Conservation (phyloP, 2,329 filamentous ascomycete genomes). For the Cladosporium sp. region DNA sequence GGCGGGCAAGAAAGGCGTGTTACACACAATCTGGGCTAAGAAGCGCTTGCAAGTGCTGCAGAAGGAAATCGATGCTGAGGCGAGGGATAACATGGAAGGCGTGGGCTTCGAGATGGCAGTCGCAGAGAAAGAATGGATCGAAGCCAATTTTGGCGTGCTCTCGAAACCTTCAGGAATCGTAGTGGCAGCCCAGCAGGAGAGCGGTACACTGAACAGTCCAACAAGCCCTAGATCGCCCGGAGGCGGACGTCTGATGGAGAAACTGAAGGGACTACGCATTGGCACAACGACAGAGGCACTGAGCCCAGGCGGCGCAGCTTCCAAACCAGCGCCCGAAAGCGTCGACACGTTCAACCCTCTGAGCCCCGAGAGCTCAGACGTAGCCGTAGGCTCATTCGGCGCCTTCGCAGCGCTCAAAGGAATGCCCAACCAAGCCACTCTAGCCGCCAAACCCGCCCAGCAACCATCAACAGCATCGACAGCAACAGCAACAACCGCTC, state of each 20-base stretch:
- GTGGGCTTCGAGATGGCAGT: slow-evolving; percentile 81
- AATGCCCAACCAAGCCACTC: slow-evolving; percentile 36
- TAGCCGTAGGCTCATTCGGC: slow-evolving; percentile 62
- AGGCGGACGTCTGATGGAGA: slow-evolving; percentile 72
- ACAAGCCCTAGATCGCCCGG: slow-evolving; percentile 62
- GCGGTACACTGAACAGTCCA: slow-evolving; percentile 49
- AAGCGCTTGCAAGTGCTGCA: slow-evolving; percentile 74
- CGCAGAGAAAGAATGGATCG: slow-evolving; percentile 82
- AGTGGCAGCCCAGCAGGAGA: slow-evolving; percentile 31
- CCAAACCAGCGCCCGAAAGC: slow-evolving; percentile 35
- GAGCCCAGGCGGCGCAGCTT: slow-evolving; percentile 20
- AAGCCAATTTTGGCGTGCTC: slow-evolving; percentile 71
- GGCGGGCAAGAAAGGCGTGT: slow-evolving; percentile 73
- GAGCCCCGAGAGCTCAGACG: slow-evolving; percentile 63
- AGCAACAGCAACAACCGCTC: slow-evolving; percentile 31
- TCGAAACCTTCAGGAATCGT: slow-evolving; percentile 44
- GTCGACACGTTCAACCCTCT: slow-evolving; percentile 50
- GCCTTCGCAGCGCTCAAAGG: slow-evolving; percentile 60
- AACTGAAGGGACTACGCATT: slow-evolving; percentile 75
- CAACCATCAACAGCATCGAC: too few species aligned
- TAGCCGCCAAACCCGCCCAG: slow-evolving; percentile 46
- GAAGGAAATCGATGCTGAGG: slow-evolving; percentile 73
- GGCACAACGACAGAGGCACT: slow-evolving; percentile 60
- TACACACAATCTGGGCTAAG: slow-evolving; percentile 91
- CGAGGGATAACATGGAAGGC: slow-evolving; percentile 73